Base-by-base conservation (phyloP, 225 moss, liverwort and hornwort species). In the Asterella californica region DNA sequence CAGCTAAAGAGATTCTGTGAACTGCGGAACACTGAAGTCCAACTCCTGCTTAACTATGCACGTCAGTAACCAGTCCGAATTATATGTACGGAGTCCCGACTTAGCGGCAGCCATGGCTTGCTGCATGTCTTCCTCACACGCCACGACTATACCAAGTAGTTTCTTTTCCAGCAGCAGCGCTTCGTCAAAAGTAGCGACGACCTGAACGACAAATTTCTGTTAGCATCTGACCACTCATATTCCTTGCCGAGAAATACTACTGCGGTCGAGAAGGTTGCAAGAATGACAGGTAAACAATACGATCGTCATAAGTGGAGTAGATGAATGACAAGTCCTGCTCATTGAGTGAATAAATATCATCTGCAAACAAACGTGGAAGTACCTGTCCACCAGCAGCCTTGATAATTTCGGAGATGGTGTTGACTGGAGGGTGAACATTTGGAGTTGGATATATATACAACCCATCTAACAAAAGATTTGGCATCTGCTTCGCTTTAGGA, bases 371-470 rank as follows among this genome's bases (percentile, higher is more conserved):
- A 61, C n/a, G 1, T 61, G 22, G 60, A 61, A 21, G 17, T 87
- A 96, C 96, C 87, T 91, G 90, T 59, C 92, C 96, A 60, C 96
- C 94, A 30, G 94, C 92, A 21, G 84, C 86, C 82, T 87, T 66
- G n/a, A 84, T 88, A 75, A 96, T 83, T 36, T 86, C 88, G 24
- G 81, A 81, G 42, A 94, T 83, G 27, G 91, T 90, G 21, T 83
- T 74, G 2, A 86, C 61, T 21, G 92, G 90, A 52, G 92, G 94
- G 68, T 91, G 88, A 50, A 94, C 79, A 70, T 86, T 82, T 2
- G 85, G 85, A 33, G 94, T 89, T n/a, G 88, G 81, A 78, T 91
- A 94, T 60, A 96, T 68, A 34, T 61, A 81, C 72, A 88, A 87
- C 76, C 91, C 91, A 38, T 88, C 69, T 24, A 96, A 83, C 79